These are phyloP conservation scores for Phytophthora tubulina DNA, from an alignment of 352 stramenopile genomes.

Conservation along the genomic window DNA sequence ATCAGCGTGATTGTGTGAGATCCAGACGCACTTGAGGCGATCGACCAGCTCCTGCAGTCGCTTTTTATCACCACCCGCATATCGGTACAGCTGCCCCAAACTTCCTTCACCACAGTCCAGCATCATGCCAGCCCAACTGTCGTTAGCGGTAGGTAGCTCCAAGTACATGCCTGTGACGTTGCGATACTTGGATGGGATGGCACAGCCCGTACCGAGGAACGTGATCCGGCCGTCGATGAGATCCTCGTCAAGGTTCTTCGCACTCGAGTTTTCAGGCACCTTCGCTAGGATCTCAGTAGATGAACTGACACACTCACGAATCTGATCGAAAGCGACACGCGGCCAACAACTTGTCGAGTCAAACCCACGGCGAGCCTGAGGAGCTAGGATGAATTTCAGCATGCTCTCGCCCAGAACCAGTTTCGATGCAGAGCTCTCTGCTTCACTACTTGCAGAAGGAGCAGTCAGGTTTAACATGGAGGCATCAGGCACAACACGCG, in stretches of 20 bases:
- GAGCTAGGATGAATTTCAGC: constrained; percentile 74
- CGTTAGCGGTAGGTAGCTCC: constrained; percentile 46
- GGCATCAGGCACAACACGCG: constrained; percentile 39
- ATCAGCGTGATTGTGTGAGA: constrained; percentile 98
- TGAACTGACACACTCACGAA: constrained; percentile 46
- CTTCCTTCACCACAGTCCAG: constrained; percentile 98
- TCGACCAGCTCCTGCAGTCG: constrained; percentile 64
- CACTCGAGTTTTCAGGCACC: neutral
- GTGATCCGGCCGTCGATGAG: constrained; percentile 77
- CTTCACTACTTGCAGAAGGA: constrained; percentile 9
- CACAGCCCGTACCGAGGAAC: constrained; percentile 97
- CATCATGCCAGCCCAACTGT: constrained; percentile 78
- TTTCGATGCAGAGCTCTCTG: constrained; percentile 27
- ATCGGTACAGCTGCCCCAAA: constrained; percentile 92
- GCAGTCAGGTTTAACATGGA: constrained; percentile 22
- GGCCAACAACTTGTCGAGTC: constrained; percentile 63
- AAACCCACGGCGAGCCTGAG: constrained; percentile 68
- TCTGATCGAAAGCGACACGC: constrained; percentile 58
- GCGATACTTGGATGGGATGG: constrained; percentile 98
- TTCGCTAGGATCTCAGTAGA: constrained; percentile 15
- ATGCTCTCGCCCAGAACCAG: constrained; percentile 72
- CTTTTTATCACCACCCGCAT: constrained; percentile 51
- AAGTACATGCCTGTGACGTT: constrained; percentile 98
- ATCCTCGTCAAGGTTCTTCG: constrained; percentile 26
- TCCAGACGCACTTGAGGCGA: constrained; percentile 94